These are phyloP conservation scores for Wallacemonas sp. DNA, from an alignment of 208 protist species.

Conservation along the genomic window DNA sequence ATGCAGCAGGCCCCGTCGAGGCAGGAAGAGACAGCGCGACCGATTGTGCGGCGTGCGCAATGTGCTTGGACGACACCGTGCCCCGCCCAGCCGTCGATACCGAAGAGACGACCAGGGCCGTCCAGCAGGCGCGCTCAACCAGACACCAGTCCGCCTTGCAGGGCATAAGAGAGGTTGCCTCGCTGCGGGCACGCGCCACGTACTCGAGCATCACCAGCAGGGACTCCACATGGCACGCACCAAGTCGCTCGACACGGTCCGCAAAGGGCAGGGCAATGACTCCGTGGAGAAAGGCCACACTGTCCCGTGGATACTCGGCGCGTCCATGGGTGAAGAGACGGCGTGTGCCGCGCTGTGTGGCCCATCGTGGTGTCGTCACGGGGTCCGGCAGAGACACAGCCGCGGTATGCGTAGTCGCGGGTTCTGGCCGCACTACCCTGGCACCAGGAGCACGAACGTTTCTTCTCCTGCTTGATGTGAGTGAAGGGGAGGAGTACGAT, in stretches of 20 bases:
- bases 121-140: conserved; percentile 12
- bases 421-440: no score
- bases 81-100: neutral
- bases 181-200: conserved; percentile 10
- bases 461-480: no score
- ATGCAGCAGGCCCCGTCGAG: conserved; percentile 7
- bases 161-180: neutral
- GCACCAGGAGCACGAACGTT: no score
- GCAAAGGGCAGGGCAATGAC: neutral
- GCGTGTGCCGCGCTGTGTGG: neutral
- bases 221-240: conserved; percentile 34
- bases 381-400: neutral
- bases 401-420: no score
- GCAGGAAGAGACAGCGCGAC: neutral
- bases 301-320: neutral
- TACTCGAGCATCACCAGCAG: conserved; percentile 49
- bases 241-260: neutral
- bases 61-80: conserved; percentile 38
- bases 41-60: conserved; percentile 5
- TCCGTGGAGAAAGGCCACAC: neutral
- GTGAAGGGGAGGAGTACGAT: no score
- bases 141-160: neutral
- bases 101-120: conserved; percentile 4
- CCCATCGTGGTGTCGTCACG: neutral
- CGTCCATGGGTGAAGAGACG: neutral